Conservation (phyloP, 1,284 basidiomycete species). For the Tausonia pullulans region DNA sequence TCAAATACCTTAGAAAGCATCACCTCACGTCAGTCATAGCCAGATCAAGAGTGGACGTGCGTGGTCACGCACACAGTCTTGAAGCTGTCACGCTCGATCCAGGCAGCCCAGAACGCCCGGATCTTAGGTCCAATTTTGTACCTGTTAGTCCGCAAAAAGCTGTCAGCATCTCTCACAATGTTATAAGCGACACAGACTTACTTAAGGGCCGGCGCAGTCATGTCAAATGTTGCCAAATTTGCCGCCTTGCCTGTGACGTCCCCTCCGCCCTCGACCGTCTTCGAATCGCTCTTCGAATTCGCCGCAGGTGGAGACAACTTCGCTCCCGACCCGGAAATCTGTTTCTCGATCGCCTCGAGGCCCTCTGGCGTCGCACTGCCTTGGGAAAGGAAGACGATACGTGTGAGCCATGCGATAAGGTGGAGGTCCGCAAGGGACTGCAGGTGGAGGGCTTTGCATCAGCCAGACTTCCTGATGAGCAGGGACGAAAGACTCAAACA, state of each 20-base stretch:
- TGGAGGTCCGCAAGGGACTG: slow-evolving; percentile 70
- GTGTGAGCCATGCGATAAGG: slow-evolving; percentile 61
- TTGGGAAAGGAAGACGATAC: slow-evolving; percentile 49
- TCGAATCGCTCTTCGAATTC: no score
- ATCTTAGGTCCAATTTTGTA: slow-evolving; percentile 29
- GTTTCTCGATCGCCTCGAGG: slow-evolving; percentile 26
- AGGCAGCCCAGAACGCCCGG: slow-evolving; percentile 49
- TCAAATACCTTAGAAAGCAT: no score
- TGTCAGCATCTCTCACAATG: no score
- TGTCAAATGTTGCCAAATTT: no score
- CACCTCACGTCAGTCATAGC: no score
- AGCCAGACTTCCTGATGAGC: neutral
- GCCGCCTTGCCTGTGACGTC: no score
- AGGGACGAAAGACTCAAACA: neutral
- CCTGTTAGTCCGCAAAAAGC: no score
- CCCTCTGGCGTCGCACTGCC: slow-evolving; percentile 41
- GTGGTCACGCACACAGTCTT: slow-evolving; percentile 45
- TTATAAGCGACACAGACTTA: no score
- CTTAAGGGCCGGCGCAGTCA: no score
- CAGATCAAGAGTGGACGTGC: no score
- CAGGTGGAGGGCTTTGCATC: neutral
- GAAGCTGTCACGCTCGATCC: slow-evolving; percentile 56
- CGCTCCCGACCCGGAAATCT: slow-evolving; percentile 20
- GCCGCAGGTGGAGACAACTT: no score
- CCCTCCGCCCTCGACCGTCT: no score